Evolutionary conservation across 257 asterid species (phyloP), one percentile per base, ranked within the genome.

Genomic region (Jacaranda mimosifolia): DNA sequence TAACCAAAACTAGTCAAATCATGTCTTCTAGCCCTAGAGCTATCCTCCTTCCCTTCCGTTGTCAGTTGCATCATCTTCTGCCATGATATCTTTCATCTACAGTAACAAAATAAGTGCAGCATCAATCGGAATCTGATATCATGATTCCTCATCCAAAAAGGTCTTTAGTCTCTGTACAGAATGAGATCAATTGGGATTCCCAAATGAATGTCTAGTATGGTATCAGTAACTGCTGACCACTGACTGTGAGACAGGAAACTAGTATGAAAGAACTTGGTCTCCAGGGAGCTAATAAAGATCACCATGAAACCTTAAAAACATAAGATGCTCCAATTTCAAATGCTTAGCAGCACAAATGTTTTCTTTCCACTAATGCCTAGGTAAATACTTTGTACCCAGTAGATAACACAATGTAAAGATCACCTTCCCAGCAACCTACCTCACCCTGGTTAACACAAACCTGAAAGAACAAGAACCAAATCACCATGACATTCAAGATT

Each of bases 51-150:
- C 3, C 42, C 35, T 43, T 26, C 9, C 3, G 11, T 17, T 9
- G 5, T 18, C n/a, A 43, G 40, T 17, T 67, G 38, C 72, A 45
- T 57, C 70, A 48, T 11, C 73, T 46, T 68, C 73, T 12, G 63
- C 19, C 48, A 36, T 35, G 45, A 49, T 19, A 68, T 9, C 15
- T 49, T 26, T 49, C 74, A 69, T 49, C 74, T 51, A 48, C 15
- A 9, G 4, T 15, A 69, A 19, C 15, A 48, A 66, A 40, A 76
- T 19, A 4, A 3, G 51, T 19, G 36, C 19, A 14, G 68, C 39
- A 76, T 76, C 80, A 67, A 73, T 26, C 60, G 53, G 75, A 42
- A 26, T 67, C 39, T 3, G 39, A 26, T 55, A 51, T 76, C 75
- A 76, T 26, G 58, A 67, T 26, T 76, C 68, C 35, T 48, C 46